A percentile compares a stretch with the other conserved stretches of the same genome.
phyloP scores from a whole-genome alignment of 441 rosid species.

The Syzygium malaccense region DNA sequence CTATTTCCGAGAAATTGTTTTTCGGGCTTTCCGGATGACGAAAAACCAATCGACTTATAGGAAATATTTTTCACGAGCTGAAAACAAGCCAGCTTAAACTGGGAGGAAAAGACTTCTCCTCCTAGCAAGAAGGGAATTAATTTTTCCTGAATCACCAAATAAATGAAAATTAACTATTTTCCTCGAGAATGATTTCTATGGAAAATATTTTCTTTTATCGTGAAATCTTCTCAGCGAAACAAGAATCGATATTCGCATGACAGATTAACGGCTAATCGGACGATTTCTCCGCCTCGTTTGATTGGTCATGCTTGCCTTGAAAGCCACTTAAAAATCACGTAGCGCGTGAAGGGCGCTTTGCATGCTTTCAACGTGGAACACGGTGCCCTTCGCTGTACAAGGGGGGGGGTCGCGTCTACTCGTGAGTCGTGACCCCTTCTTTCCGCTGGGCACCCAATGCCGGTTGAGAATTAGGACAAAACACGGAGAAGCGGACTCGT shows the following conservation, averaged over 20 bases:
- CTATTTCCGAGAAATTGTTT: rapidly evolving
- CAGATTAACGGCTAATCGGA: too few species aligned
- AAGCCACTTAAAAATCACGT: conserved; percentile 10
- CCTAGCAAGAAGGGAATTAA: not conserved
- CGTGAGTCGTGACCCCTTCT: not conserved
- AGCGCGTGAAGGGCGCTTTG: not conserved
- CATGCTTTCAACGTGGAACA: conserved; percentile 27
- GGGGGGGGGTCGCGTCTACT: conserved; percentile 11
- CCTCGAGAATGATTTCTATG: too few species aligned
- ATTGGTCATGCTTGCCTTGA: conserved; percentile 3
- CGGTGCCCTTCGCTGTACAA: conserved; percentile 10
- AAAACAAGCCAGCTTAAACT: too few species aligned
- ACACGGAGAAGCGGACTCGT: not conserved
- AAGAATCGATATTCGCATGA: not conserved
- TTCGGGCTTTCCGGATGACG: too few species aligned
- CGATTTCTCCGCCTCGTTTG: not conserved
- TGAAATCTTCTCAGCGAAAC: too few species aligned
- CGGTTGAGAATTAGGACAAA: not conserved
- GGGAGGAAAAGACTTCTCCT: not conserved
- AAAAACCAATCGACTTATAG: too few species aligned
- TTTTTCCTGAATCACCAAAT: too few species aligned
- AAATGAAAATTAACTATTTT: not conserved
- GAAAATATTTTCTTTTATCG: too few species aligned
- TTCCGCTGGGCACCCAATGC: not conserved
- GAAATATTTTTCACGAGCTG: too few species aligned